phyloP scores from a whole-genome alignment of 176 grass and related monocot species.

The Phragmites australis region DNA sequence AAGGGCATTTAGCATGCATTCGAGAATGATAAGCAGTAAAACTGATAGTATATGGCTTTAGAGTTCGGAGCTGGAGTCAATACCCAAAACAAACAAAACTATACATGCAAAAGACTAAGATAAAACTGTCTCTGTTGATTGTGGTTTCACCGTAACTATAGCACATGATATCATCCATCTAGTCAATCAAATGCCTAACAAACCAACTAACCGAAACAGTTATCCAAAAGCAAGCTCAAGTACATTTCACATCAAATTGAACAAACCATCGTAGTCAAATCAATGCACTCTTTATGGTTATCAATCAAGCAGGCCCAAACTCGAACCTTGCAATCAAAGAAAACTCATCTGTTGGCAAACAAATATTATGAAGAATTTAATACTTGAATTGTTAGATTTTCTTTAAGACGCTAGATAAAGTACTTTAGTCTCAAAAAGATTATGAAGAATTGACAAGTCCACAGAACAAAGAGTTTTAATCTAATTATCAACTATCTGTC shows the following conservation, averaged over 20 bases:
- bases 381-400: too few relatives aligned
- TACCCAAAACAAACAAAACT: not conserved
- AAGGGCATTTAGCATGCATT: not conserved
- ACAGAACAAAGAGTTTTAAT: not conserved
- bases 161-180: not conserved
- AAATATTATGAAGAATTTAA: not conserved
- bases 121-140: not conserved
- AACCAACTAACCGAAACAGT: not conserved
- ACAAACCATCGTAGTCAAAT: conserved; percentile 22
- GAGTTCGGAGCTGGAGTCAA: not conserved
- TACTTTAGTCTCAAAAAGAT: too few relatives aligned
- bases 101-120: not conserved
- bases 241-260: not conserved
- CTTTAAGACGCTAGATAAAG: too few relatives aligned
- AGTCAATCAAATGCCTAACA: not conserved
- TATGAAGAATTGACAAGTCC: not conserved
- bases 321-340: not conserved
- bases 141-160: not conserved
- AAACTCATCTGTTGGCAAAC: not conserved
- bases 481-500: not conserved
- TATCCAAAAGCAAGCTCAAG: conserved; percentile 1
- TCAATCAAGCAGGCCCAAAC: not conserved
- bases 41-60: not conserved
- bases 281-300: conserved; percentile 9
- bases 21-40: not conserved